Conservation (phyloP, 805 yeast species). For the Kregervanrija pseudodelftensis region DNA sequence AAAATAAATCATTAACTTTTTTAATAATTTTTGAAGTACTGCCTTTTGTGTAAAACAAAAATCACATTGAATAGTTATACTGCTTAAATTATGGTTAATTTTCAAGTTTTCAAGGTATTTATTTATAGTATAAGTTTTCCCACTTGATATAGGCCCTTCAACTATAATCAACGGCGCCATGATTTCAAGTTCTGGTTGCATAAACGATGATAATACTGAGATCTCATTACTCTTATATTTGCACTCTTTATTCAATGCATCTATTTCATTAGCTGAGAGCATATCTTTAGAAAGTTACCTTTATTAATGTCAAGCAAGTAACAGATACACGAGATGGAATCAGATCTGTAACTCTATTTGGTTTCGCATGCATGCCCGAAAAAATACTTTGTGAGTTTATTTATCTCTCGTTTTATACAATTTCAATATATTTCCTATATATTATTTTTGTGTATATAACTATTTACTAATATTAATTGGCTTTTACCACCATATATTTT, state of each 20-base stretch:
- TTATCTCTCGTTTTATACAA: too few relatives aligned
- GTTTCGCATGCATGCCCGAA: too few relatives aligned
- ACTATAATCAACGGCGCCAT: constrained; percentile 34
- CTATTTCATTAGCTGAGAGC: constrained; percentile 1
- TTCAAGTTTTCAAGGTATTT: constrained; percentile 25
- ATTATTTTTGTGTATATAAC: too few relatives aligned
- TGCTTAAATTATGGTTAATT: constrained; percentile 14
- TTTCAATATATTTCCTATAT: too few relatives aligned
- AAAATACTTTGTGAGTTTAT: too few relatives aligned
- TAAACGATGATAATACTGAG: constrained; percentile 29
- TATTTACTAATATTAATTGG: too few relatives aligned
- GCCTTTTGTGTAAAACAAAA: constrained; percentile 35
- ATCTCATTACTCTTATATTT: constrained; percentile 29
- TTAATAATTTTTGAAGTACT: constrained; percentile 35
- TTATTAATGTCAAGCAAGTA: too few relatives aligned
- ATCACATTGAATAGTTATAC: constrained; percentile 36
- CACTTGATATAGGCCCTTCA: constrained; percentile 44
- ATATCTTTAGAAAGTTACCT: neutral
- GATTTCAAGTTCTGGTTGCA: constrained; percentile 23
- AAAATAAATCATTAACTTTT: constrained; percentile 6
- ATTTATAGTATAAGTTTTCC: constrained; percentile 36
- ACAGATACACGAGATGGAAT: too few relatives aligned
- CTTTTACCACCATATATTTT: too few relatives aligned
- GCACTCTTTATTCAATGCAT: constrained; percentile 3
- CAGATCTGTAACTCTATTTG: too few relatives aligned